A percentile compares a stretch with the other conserved stretches of the same genome.
Conservation (phyloP, 306 rosid genomes). For the Rubus parviflorus region DNA sequence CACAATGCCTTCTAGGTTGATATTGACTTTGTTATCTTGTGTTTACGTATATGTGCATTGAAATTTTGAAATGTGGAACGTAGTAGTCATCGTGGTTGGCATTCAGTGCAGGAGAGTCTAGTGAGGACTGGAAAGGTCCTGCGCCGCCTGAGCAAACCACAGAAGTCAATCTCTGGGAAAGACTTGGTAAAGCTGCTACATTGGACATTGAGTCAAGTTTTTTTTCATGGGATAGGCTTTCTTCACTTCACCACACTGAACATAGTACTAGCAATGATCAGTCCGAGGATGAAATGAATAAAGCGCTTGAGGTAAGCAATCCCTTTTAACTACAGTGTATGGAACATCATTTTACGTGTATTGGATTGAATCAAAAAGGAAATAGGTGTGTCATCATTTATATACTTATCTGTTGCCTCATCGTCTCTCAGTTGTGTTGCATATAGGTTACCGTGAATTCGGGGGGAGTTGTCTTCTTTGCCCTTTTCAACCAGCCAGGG, state of each 20-base stretch:
- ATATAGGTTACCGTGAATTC: slow-evolving; percentile 88
- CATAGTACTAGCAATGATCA: slow-evolving; percentile 68
- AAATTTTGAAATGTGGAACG: neutral
- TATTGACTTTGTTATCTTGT: slow-evolving; percentile 7
- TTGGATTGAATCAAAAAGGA: slow-evolving; percentile 3
- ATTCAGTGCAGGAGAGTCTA: slow-evolving; percentile 54
- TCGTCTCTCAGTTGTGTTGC: slow-evolving; percentile 43
- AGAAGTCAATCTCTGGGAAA: slow-evolving; percentile 80
- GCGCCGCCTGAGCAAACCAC: slow-evolving; percentile 44
- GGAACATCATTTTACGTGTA: neutral
- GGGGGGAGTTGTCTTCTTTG: slow-evolving; percentile 95
- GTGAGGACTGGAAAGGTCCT: slow-evolving; percentile 34
- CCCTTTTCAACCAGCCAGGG: slow-evolving; percentile 61
- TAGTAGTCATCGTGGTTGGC: slow-evolving; percentile 24
- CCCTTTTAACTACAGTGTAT: slow-evolving; percentile 5
- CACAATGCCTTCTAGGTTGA: slow-evolving; percentile 54
- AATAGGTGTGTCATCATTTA: slow-evolving; percentile 8
- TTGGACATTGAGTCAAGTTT: slow-evolving; percentile 68
- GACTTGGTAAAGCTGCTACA: slow-evolving; percentile 83
- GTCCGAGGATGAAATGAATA: slow-evolving; percentile 85
- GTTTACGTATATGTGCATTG: neutral
- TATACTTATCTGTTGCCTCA: slow-evolving; percentile 32
- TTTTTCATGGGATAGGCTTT: slow-evolving; percentile 77
- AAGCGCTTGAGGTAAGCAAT: slow-evolving; percentile 70
- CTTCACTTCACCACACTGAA: slow-evolving; percentile 83